A percentile compares a stretch with the other conserved stretches of the same genome.
Evolutionary conservation across 306 rosid species (phyloP).

Genomic region (Macrotyloma uniflorum): DNA sequence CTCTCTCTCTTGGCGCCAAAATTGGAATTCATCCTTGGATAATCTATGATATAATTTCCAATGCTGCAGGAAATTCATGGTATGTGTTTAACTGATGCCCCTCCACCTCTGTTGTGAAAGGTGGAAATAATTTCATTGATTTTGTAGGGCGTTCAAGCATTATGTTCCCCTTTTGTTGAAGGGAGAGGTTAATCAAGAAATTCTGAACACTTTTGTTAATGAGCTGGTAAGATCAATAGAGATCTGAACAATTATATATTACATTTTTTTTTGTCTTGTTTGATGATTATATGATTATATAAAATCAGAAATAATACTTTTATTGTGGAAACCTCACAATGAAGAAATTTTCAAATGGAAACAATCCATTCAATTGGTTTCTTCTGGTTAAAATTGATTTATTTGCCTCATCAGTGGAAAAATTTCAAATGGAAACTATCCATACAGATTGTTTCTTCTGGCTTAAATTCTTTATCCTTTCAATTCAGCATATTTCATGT

Average conservation of each 20-base stretch:
- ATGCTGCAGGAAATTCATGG: conserved; percentile 98
- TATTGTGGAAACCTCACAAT: background rate
- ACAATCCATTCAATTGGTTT: background rate
- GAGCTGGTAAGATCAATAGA: conserved; percentile 68
- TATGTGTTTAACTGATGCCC: conserved; percentile 36
- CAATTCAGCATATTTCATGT: background rate
- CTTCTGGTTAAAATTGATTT: background rate
- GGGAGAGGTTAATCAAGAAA: conserved; percentile 59
- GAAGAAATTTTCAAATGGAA: background rate
- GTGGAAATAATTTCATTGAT: conserved; percentile 23
- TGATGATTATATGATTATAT: background rate
- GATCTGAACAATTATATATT: conserved; percentile 22
- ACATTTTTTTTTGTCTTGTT: conserved; percentile 16
- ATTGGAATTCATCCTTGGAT: conserved; percentile 91
- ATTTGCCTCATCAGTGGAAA: background rate
- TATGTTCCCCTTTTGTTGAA: conserved; percentile 66
- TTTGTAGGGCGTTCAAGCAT: conserved; percentile 86
- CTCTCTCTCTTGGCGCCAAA: conserved; percentile 80
- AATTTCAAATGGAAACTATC: background rate
- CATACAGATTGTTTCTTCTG: background rate
- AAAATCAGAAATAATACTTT: background rate
- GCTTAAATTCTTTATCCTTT: background rate
- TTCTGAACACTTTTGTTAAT: conserved; percentile 47
- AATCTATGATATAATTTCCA: conserved; percentile 85
- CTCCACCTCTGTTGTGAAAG: conserved; percentile 6